Conservation (phyloP, 495 filamentous ascomycete species). For the Chaetomium fimeti region DNA sequence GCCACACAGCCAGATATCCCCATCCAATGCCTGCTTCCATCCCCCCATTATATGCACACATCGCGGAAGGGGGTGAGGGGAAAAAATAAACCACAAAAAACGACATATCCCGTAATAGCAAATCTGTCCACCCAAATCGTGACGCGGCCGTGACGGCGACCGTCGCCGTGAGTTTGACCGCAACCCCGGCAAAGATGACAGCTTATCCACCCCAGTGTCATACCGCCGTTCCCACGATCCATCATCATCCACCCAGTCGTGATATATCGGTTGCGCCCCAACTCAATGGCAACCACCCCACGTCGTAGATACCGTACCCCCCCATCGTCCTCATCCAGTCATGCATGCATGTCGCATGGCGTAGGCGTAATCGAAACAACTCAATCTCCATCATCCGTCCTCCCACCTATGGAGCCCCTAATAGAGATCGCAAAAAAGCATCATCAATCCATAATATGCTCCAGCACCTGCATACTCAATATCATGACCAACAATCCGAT, state of each 20-base stretch:
- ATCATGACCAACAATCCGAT: conserved; percentile 96
- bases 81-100: conserved; percentile 2
- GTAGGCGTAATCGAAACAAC: conserved; percentile 6
- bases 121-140: conserved; percentile 8
- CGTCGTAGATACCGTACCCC: conserved; percentile 5
- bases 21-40: conserved; percentile 9
- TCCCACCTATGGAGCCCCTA: background rate
- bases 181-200: background rate
- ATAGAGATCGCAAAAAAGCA: background rate
- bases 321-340: conserved; percentile 13
- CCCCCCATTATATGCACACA: conserved; percentile 15
- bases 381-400: background rate
- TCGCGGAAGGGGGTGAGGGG: background rate
- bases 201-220: background rate
- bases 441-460: conserved; percentile 45
- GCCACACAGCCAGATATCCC: background rate
- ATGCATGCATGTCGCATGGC: conserved; percentile 5
- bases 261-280: background rate
- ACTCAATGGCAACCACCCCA: background rate
- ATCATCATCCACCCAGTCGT: conserved; percentile 1
- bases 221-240: background rate
- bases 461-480: conserved; percentile 73
- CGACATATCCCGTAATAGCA: conserved; percentile 4
- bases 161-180: background rate
- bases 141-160: background rate